Evolutionary conservation across 305 asterid species (phyloP).

Genomic region (Petunia hybrid): DNA sequence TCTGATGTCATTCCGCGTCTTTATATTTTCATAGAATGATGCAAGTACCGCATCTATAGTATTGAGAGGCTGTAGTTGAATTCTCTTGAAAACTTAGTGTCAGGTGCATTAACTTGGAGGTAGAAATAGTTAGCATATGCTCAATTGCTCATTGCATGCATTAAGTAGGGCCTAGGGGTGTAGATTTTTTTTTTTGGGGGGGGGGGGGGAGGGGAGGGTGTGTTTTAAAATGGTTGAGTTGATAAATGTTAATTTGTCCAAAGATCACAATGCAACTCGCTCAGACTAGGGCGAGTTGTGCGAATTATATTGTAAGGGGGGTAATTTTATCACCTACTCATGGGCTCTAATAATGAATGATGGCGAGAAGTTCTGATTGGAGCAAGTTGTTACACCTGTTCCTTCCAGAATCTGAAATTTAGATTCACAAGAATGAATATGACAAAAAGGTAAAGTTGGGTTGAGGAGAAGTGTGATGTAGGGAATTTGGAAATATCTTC

Average conservation of each 20-base stretch:
- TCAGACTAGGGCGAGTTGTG: too few relatives aligned
- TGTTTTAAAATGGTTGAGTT: too few relatives aligned
- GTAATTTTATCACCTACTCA: too few relatives aligned
- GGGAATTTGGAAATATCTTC: constrained; percentile 25
- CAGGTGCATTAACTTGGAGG: not conserved
- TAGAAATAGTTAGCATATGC: not conserved
- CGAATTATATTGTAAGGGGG: too few relatives aligned
- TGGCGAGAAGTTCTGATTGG: not conserved
- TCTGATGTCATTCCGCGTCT: not conserved
- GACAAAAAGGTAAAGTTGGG: constrained; percentile 23
- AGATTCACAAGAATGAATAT: not conserved
- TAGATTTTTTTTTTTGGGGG: too few relatives aligned
- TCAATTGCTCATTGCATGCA: not conserved
- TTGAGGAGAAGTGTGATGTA: constrained; percentile 19
- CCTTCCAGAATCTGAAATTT: not conserved
- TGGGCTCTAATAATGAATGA: not conserved
- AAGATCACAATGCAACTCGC: too few relatives aligned
- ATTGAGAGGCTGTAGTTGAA: not conserved
- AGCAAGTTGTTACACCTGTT: not conserved
- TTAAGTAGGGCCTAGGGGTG: not conserved
- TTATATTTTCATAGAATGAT: not conserved
- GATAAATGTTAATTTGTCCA: too few relatives aligned
- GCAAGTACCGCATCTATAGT: not conserved
- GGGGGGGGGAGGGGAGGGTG: too few relatives aligned
- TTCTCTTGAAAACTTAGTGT: not conserved